Evolutionary conservation across 164 flowering plant genomes (phyloP), one percentile per base, ranked within the genome.

Genomic region (Vitis rupestris): DNA sequence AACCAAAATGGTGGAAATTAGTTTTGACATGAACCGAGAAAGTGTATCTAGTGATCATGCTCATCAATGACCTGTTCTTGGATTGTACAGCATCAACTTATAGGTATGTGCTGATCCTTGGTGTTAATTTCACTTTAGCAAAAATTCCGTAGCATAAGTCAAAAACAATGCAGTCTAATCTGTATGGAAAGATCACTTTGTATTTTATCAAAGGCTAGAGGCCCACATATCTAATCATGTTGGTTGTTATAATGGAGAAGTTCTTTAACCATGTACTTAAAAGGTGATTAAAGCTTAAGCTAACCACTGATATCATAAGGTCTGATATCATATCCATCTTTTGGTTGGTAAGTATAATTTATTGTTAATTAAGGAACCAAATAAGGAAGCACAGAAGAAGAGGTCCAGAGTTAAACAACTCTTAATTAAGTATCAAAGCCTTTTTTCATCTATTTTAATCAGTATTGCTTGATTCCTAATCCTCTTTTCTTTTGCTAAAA

Each of bases 191-290:
- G 68, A 75, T 75, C 65, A 63, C 61, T 66, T 50, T 57, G 62
- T 52, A 37, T 68, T 64, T 64, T 57, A 49, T 65, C 64, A 31
- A 58, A 65, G 62, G 13, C 47, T n/a, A 50, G 23, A 66, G 83
- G 78, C 76, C 83, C 83, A 70, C 83, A 67, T 31, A 65, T 63
- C 78, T 70, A 80, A 77, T 80, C 79, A 68, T 80, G 80, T 57
- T 77, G 83, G 83, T 80, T 63, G 80, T 80, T 77, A 73, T 65
- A 58, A 56, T 68, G 54, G 74, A 58, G 69, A 58, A 19, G 58
- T 61, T 61, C 59, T 56, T 75, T 70, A 67, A 65, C 37, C 19
- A 59, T 65, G 70, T 69, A 61, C 77, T 72, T 68, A 66, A 71
- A 74, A 75, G 68, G 70, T 6, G 15, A 65, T 74, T 71, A 69